Conservation (phyloP, 148 eudicot species). For the Polygonum maritimum region DNA sequence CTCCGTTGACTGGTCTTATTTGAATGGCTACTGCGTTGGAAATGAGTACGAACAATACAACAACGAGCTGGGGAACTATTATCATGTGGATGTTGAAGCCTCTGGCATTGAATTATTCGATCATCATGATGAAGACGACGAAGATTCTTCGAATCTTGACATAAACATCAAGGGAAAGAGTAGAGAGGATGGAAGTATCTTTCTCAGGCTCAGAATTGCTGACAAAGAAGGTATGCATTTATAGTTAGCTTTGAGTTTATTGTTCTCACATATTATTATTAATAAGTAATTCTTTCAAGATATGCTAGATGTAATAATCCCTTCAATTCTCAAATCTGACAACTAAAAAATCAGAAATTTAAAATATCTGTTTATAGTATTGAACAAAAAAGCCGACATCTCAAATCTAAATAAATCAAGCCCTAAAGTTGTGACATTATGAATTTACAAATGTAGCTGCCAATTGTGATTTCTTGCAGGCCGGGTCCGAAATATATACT, state of each 20-base stretch:
- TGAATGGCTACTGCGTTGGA: slow-evolving; percentile 29
- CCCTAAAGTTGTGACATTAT: background rate
- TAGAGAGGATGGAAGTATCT: slow-evolving; percentile 60
- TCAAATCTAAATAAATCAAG: background rate
- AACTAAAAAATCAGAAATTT: too few species aligned
- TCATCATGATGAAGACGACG: slow-evolving; percentile 43
- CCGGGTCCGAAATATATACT: slow-evolving; percentile 59
- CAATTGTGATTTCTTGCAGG: slow-evolving; percentile 32
- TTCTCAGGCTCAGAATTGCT: slow-evolving; percentile 54
- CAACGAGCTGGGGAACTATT: slow-evolving; percentile 35
- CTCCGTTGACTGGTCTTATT: slow-evolving; percentile 24
- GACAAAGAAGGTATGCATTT: slow-evolving; percentile 61
- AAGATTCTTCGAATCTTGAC: slow-evolving; percentile 32
- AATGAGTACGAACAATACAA: slow-evolving; percentile 27
- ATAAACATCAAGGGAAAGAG: slow-evolving; percentile 71
- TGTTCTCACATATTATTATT: background rate
- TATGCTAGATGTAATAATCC: background rate
- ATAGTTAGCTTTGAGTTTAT: background rate
- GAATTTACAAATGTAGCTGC: background rate
- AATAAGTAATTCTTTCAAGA: background rate
- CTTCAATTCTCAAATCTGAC: too few species aligned
- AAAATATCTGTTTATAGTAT: too few species aligned
- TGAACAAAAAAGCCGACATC: too few species aligned
- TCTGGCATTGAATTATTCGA: slow-evolving; percentile 52
- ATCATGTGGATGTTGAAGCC: slow-evolving; percentile 30